phyloP scores from a whole-genome alignment of 1,139 yeast species.

The Debaryomyces robertsiae region DNA sequence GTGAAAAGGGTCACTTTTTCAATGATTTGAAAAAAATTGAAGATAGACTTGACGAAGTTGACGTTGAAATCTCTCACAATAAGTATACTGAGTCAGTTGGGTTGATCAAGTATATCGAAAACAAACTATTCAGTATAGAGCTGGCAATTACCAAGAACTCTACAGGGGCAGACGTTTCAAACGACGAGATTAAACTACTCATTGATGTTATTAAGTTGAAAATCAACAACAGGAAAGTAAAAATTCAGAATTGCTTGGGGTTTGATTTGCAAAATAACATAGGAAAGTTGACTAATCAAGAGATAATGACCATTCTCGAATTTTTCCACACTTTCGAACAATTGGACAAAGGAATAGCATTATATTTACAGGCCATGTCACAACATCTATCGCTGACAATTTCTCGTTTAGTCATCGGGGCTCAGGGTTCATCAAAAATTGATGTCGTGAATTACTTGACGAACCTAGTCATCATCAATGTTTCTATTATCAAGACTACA shows the following conservation, averaged over 20 bases:
- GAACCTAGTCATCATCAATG: conserved; percentile 45
- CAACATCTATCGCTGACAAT: conserved; percentile 36
- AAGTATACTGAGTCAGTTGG: conserved; percentile 59
- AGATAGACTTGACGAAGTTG: conserved; percentile 66
- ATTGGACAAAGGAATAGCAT: conserved; percentile 40
- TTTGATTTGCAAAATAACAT: conserved; percentile 44
- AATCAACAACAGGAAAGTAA: conserved; percentile 38
- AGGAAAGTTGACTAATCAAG: conserved; percentile 32
- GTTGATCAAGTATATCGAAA: conserved; percentile 46
- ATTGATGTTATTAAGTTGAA: conserved; percentile 47
- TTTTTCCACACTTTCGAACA: conserved; percentile 42
- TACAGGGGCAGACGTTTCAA: conserved; percentile 11
- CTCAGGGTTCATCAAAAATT: conserved; percentile 49
- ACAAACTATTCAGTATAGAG: conserved; percentile 32
- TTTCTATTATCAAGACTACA: conserved; percentile 42
- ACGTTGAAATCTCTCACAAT: conserved; percentile 64
- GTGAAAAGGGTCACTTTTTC: conserved; percentile 36
- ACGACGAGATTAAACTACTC: conserved; percentile 40
- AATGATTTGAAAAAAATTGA: conserved; percentile 56
- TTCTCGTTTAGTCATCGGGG: conserved; percentile 40
- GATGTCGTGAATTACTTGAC: conserved; percentile 49
- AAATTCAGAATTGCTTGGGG: conserved; percentile 39
- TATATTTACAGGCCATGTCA: conserved; percentile 42
- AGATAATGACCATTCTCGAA: conserved; percentile 37
- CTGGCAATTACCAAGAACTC: conserved; percentile 14